Evolutionary conservation across 257 asterid species (phyloP), one percentile per base, ranked within the genome.

Genomic region (Jacaranda copaia): DNA sequence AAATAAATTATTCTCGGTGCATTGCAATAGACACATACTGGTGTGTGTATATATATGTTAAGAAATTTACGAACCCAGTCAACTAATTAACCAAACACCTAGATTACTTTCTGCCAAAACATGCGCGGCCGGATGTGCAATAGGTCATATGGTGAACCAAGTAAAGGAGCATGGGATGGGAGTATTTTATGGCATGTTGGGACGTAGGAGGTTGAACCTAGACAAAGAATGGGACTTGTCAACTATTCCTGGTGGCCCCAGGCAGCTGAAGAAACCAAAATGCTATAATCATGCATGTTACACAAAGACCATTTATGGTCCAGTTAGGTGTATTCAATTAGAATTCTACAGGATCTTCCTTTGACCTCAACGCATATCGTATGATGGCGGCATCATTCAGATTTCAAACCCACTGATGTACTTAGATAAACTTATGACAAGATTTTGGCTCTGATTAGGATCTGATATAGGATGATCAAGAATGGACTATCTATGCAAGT

Each of bases 141-240:
- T 36, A 64, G 15, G 35, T 6, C 3, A 5, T 45, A 58, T 18
- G 56, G 8, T 63, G 55, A 66, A 51, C 67, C 64, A 45, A 71
- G 39, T 15, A 43, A 7, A 70, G 46, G 64, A 6, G 10, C 61
- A 55, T 25, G 32, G 6, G 2, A 2, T 32, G 45, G 57, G 18
- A 36, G 10, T 67, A 67, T 45, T 19, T 49, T 12, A 20, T 68
- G 58, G 1, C 39, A 12, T 6, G 32, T 25, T 25, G 2, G 32
- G 20, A 3, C 25, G 20, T 7, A 5, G 53, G 25, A 42, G 46
- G 19, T 76, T 76, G 70, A 77, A 77, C 55, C 70, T 68, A 69
- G 76, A 77, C 58, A 38, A 77, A 43, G 4, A 43, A 57, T 40
- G 20, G 25, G 66, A 39, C 18, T 63, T 75, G 39, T 2, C 45